Conservation (phyloP, 495 filamentous ascomycete species). For the Aspergillus campestris region DNA sequence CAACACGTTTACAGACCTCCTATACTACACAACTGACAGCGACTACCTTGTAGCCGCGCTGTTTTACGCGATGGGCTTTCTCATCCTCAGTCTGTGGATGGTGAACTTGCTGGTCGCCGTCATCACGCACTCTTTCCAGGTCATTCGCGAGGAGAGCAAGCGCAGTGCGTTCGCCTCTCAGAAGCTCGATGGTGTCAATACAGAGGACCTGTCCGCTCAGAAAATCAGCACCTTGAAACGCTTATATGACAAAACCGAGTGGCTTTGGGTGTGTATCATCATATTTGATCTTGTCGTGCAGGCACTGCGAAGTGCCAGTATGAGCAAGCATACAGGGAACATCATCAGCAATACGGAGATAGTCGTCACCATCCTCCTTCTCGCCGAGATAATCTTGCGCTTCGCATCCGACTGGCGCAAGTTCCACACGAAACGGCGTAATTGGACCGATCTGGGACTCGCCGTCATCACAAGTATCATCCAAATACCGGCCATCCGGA, state of each 20-base stretch:
- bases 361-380: conserved; percentile 68
- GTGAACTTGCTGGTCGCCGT: conserved; percentile 95
- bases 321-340: conserved; percentile 46
- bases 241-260: conserved; percentile 61
- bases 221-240: conserved; percentile 51
- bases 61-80: conserved; percentile 77
- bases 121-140: conserved; percentile 96
- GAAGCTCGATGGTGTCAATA: conserved; percentile 43
- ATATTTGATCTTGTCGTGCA: conserved; percentile 67
- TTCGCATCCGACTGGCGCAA: conserved; percentile 68
- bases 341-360: conserved; percentile 64
- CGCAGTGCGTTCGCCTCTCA: conserved; percentile 84
- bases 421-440: conserved; percentile 64
- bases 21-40: conserved; percentile 86
- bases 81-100: conserved; percentile 94
- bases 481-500: conserved; percentile 71
- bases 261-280: conserved; percentile 78
- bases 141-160: conserved; percentile 94
- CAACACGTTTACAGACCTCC: conserved; percentile 89
- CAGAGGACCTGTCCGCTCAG: conserved; percentile 26
- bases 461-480: conserved; percentile 78
- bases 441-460: conserved; percentile 72
- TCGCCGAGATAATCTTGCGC: conserved; percentile 74
- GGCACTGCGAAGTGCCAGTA: conserved; percentile 63
- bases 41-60: conserved; percentile 81